Conservation (phyloP, 148 eudicot genomes). For the Persicaria tinctoria region DNA sequence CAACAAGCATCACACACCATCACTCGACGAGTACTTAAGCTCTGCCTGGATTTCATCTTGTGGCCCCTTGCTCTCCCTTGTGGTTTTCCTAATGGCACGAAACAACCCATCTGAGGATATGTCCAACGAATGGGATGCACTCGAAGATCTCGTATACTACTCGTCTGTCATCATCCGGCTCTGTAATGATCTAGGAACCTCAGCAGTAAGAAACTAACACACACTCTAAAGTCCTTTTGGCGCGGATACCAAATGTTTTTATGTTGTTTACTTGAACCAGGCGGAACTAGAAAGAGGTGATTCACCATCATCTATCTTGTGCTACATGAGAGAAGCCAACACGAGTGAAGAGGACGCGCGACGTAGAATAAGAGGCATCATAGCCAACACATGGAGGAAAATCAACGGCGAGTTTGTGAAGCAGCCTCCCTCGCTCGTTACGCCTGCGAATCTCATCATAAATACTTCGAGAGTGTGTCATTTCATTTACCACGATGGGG, state of each 20-base stretch:
- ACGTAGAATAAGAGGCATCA: conserved; percentile 23
- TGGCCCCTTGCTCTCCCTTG: conserved; percentile 35
- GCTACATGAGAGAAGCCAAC: conserved; percentile 40
- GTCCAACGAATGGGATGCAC: background rate
- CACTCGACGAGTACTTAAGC: conserved; percentile 26
- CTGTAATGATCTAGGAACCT: conserved; percentile 43
- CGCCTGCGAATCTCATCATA: conserved; percentile 17
- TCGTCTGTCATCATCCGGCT: conserved; percentile 39
- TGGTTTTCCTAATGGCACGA: conserved; percentile 15
- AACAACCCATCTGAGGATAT: conserved; percentile 1
- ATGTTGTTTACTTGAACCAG: conserved; percentile 12
- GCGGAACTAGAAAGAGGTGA: conserved; percentile 48
- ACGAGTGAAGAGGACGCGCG: conserved; percentile 36
- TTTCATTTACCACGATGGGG: conserved; percentile 44
- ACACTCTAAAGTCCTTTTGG: too few relatives aligned
- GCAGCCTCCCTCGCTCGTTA: conserved; percentile 1
- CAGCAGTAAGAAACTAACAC: conserved; percentile 20
- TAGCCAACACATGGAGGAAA: conserved; percentile 31
- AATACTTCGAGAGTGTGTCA: conserved; percentile 41
- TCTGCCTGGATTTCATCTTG: conserved; percentile 46
- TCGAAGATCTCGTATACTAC: conserved; percentile 25
- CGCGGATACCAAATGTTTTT: background rate
- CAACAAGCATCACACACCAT: conserved; percentile 23
- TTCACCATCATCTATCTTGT: conserved; percentile 37
- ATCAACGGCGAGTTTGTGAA: conserved; percentile 25